phyloP scores from a whole-genome alignment of 371 early-diverging fungal species.

The Rhizomucor pusillus region DNA sequence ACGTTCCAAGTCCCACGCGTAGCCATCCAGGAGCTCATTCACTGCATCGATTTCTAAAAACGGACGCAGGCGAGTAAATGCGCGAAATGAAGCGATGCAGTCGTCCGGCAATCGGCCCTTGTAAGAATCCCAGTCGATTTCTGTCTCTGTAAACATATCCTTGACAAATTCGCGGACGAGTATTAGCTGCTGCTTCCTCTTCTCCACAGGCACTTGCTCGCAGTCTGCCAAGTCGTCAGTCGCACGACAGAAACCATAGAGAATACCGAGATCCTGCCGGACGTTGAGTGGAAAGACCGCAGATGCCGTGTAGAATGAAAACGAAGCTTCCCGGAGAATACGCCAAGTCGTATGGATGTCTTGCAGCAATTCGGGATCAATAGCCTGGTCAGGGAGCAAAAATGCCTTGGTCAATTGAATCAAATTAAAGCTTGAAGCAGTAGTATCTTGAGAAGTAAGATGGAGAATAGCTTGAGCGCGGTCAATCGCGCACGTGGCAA shows the following conservation, averaged over 20 bases:
- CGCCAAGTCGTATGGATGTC: constrained; percentile 30
- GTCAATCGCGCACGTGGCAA: constrained; percentile 59
- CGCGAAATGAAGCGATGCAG: constrained; percentile 33
- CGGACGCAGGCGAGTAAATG: constrained; percentile 36
- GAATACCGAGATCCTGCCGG: constrained; percentile 49
- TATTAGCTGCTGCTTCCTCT: constrained; percentile 22
- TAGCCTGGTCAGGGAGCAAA: constrained; percentile 24
- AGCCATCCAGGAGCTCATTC: constrained; percentile 51
- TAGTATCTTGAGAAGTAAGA: not conserved
- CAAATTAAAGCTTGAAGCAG: not conserved
- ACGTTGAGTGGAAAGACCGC: constrained; percentile 44
- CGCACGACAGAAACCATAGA: constrained; percentile 64
- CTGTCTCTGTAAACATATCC: constrained; percentile 20
- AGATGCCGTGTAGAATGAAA: constrained; percentile 56
- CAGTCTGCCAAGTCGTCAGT: constrained; percentile 62
- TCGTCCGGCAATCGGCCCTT: constrained; percentile 15
- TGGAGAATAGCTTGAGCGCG: constrained; percentile 43
- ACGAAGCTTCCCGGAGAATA: constrained; percentile 40
- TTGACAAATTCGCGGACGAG: constrained; percentile 25
- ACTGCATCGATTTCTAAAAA: constrained; percentile 40
- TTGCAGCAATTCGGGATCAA: constrained; percentile 15
- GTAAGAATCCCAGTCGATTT: constrained; percentile 29
- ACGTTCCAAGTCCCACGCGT: constrained; percentile 48
- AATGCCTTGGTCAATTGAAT: constrained; percentile 25
- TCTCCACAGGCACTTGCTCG: constrained; percentile 20